phyloP scores from a whole-genome alignment of 495 filamentous ascomycete genomes.

The Wilcoxina mikolae region DNA sequence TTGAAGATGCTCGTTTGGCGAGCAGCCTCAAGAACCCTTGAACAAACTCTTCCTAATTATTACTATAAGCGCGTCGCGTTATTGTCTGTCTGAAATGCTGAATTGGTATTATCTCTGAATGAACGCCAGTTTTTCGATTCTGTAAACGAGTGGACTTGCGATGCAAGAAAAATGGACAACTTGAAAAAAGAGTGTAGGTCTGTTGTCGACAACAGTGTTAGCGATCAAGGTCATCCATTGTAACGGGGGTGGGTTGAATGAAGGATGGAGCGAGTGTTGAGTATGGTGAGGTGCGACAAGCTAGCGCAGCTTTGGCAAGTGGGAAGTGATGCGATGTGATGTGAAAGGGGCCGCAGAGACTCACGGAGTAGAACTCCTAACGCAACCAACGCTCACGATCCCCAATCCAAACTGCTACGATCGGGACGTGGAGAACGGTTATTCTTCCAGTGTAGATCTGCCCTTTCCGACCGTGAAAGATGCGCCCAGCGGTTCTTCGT shows the following conservation, averaged over 20 bases:
- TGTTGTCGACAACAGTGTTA: neutral
- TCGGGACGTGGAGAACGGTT: no score
- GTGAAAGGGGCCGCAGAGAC: neutral
- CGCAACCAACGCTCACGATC: no score
- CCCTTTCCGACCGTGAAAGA: no score
- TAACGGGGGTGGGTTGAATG: neutral
- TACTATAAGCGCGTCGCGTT: neutral
- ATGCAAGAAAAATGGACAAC: conserved; percentile 7
- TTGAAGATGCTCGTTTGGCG: neutral
- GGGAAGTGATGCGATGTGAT: neutral
- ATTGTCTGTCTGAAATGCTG: neutral
- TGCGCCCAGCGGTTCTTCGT: no score
- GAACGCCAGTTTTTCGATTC: neutral
- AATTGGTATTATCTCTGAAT: neutral
- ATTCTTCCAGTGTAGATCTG: no score
- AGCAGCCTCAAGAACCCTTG: neutral
- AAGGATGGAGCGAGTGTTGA: neutral
- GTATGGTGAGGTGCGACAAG: neutral
- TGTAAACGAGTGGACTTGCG: conserved; percentile 11
- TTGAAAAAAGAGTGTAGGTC: conserved; percentile 9
- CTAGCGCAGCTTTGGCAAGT: neutral
- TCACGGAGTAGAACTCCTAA: neutral
- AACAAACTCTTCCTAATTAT: neutral
- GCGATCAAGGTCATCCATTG: neutral
- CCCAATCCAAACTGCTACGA: no score